Evolutionary conservation across 2,329 filamentous ascomycete genomes (phyloP).

Genomic region (Cordyceps cateniannulata): DNA sequence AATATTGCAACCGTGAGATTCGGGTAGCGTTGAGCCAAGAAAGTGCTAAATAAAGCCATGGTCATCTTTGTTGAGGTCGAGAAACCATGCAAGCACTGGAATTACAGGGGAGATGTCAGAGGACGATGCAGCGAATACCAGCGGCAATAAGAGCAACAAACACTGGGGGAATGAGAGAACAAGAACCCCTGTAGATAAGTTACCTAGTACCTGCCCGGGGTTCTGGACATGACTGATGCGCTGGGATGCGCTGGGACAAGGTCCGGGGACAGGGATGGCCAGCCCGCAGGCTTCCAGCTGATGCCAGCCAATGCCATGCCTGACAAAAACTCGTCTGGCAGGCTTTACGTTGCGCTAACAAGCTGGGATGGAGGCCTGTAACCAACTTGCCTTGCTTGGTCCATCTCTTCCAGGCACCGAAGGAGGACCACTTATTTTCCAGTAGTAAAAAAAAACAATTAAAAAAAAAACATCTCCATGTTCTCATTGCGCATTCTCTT

Average conservation of each 20-base stretch:
- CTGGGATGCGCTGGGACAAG: background rate
- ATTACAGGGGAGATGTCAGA: background rate
- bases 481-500: background rate
- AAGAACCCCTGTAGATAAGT: background rate
- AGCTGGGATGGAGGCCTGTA: background rate
- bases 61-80: background rate
- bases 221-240: background rate
- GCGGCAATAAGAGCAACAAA: background rate
- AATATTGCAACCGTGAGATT: background rate
- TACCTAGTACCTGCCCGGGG: no score
- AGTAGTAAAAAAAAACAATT: background rate
- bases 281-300: background rate
- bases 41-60: background rate
- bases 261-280: background rate
- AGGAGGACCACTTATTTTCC: background rate
- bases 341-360: background rate
- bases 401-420: background rate
- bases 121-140: background rate
- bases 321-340: background rate
- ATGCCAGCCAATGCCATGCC: background rate
- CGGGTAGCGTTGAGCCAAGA: background rate
- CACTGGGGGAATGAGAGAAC: background rate
- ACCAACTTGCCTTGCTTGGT: no score
- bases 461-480: background rate
- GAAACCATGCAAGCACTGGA: background rate